Evolutionary conservation across 1,284 basidiomycete species (phyloP).

Genomic region (Psilocybe mexicana): DNA sequence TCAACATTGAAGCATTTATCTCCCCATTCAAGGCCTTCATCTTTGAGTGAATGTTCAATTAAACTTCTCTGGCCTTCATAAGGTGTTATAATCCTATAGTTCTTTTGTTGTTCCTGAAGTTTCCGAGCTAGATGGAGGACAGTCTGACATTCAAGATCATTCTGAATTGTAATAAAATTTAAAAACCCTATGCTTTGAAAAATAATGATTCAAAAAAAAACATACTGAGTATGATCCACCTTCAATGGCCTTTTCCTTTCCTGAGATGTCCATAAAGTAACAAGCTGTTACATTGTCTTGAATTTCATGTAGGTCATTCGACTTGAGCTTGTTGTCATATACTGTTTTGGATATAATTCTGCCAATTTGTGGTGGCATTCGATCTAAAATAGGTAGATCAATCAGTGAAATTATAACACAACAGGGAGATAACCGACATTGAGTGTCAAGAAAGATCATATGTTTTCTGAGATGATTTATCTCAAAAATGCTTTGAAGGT

Average conservation of each 20-base stretch:
- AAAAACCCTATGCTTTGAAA: constrained; percentile 8
- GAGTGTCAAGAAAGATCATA: constrained; percentile 53
- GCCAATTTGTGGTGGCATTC: constrained; percentile 80
- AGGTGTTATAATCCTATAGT: constrained; percentile 66
- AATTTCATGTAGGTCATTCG: constrained; percentile 47
- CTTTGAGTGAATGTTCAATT: constrained; percentile 9
- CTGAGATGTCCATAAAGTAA: constrained; percentile 53
- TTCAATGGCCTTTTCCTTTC: constrained; percentile 36
- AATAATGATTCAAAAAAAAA: constrained; percentile 6
- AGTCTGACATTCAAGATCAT: constrained; percentile 45
- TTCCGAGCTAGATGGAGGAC: constrained; percentile 48
- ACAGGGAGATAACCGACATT: constrained; percentile 45
- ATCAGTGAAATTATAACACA: constrained; percentile 4
- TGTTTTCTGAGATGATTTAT: constrained; percentile 44
- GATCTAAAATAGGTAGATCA: constrained; percentile 42
- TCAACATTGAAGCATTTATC: constrained; percentile 66
- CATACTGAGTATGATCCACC: constrained; percentile 45
- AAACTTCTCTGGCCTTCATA: constrained; percentile 64
- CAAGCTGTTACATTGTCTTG: constrained; percentile 41
- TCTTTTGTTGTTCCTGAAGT: constrained; percentile 43
- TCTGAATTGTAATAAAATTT: constrained; percentile 37
- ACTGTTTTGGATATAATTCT: constrained; percentile 64
- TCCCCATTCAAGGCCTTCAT: constrained; percentile 39
- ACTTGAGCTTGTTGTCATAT: constrained; percentile 56
- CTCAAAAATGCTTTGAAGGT: constrained; percentile 62